Base-by-base conservation (phyloP, 805 yeast species). In the Kluyveromyces dobzhanskii region DNA sequence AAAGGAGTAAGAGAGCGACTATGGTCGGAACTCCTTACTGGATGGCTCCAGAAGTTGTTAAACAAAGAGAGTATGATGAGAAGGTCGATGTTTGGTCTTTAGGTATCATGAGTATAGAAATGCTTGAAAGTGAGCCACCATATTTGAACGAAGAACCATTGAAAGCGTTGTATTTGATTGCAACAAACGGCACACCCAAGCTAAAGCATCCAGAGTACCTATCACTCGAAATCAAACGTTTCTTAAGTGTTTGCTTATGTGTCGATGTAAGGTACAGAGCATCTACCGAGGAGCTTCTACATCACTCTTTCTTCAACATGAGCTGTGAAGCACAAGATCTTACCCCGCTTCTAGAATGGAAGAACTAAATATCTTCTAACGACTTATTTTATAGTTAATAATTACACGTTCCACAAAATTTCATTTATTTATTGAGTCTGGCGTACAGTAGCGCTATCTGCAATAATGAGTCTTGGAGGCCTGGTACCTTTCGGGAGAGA, bases 1-100 rank as follows among this genome's bases (percentile, higher is more conserved):
- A 78, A 48, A 81, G 85, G 57, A 76, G 83, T 38, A 88, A 90
- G 59, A 78, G 99, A 55, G 94, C 96, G 6, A 92, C 99, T 2
- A 85, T 92, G 94, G 99, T 92, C 14, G 99, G 99, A 26, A 92
- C 99, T 0, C 98, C 99, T 11, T 92, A 92, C 59, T 92, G 99
- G 99, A 92, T 92, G 99, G 99, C 99, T 0, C 99, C 99, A 1
- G 99, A 92, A 62, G 97, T 92, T 38, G 97, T 92, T 18, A 80
- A 87, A 40, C 81, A 94, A 47, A 86, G 87, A 59, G 97, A 88
- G 53, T 92, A 92, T 55, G 98, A 94, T 42, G 94, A 94, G 40
- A 88, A 94, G 57, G 96, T 92, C 25, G 99, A 92, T 61, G 85
- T 94, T 38, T 92, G 99, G 99, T 86, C 97, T 8, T 66, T 94